These are phyloP conservation scores for Oryza longistaminata DNA, from an alignment of 176 grass and related monocot genomes.

Conservation along the genomic window DNA sequence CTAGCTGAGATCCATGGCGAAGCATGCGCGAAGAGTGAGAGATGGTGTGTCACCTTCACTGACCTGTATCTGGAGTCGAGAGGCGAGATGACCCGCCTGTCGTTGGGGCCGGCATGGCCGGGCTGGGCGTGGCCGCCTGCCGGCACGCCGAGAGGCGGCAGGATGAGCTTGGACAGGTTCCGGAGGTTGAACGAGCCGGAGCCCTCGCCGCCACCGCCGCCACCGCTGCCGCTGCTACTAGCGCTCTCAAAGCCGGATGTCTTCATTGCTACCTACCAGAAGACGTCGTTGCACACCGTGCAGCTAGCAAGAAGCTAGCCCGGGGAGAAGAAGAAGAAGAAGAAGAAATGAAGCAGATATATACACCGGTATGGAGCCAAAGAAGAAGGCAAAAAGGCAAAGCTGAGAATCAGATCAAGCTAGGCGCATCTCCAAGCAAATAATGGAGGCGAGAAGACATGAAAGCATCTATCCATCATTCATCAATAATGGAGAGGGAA, in stretches of 20 bases:
- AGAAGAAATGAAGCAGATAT: neutral
- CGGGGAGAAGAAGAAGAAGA: neutral
- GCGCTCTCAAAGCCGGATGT: constrained; percentile 26
- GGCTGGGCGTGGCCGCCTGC: constrained; percentile 33
- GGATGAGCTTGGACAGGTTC: constrained; percentile 77
- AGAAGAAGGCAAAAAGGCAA: constrained; percentile 17
- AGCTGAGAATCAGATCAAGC: constrained; percentile 8
- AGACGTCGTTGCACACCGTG: neutral
- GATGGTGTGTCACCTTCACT: neutral
- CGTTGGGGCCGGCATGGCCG: constrained; percentile 29
- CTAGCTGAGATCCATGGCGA: too few species aligned
- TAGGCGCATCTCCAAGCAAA: constrained; percentile 36
- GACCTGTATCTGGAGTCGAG: constrained; percentile 85
- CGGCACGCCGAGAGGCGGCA: constrained; percentile 73
- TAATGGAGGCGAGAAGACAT: constrained; percentile 44
- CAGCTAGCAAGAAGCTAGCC: neutral
- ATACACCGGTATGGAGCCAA: neutral
- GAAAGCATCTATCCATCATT: constrained; percentile 19
- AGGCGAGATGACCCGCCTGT: constrained; percentile 62
- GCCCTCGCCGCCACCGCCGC: neutral
- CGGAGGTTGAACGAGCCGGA: constrained; percentile 67
- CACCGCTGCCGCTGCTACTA: neutral
- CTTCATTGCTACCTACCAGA: constrained; percentile 34
- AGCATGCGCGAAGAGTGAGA: neutral
- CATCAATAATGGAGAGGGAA: constrained; percentile 45